A percentile compares a stretch with the other conserved stretches of the same genome.
Conservation (phyloP, 495 filamentous ascomycete species). For the Bombardia bombarda region DNA sequence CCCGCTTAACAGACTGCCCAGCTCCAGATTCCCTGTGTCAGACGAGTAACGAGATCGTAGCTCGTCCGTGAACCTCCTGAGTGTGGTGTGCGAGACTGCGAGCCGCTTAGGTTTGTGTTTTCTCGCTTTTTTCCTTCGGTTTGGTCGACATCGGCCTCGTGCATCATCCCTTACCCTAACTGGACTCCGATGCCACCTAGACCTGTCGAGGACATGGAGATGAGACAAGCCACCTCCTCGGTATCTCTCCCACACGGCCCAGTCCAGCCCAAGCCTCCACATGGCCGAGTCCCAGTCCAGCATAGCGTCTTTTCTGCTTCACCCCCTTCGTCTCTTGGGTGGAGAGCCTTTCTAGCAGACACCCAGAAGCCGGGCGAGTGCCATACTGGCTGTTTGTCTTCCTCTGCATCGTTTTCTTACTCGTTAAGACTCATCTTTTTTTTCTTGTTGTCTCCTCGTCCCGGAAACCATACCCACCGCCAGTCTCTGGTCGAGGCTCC, state of each 20-base stretch:
- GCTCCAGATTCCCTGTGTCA: slow-evolving; percentile 13
- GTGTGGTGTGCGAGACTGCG: not conserved
- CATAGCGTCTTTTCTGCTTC: slow-evolving; percentile 8
- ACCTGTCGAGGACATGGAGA: slow-evolving; percentile 6
- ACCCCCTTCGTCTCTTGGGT: slow-evolving; percentile 1
- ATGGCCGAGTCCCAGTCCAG: slow-evolving; percentile 12
- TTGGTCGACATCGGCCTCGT: slow-evolving; percentile 2
- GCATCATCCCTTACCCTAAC: slow-evolving; percentile 1
- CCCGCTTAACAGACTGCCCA: slow-evolving; percentile 1
- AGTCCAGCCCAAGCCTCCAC: slow-evolving; percentile 12
- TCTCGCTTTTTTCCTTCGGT: slow-evolving; percentile 1
- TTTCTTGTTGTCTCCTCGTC: no score
- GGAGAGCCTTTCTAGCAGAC: not conserved
- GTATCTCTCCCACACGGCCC: slow-evolving; percentile 13
- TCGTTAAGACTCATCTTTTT: no score
- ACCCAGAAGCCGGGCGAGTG: not conserved
- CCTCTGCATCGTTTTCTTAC: no score
- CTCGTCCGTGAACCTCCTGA: slow-evolving; percentile 8
- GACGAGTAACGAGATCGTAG: slow-evolving; percentile 9
- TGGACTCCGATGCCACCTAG: slow-evolving; percentile 12
- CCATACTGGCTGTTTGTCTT: not conserved
- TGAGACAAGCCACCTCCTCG: slow-evolving; percentile 32
- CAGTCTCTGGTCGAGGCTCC: no score
- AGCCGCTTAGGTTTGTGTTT: slow-evolving; percentile 6
- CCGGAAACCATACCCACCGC: no score